These are phyloP conservation scores for Phialophora verrucosa DNA, from an alignment of 2,329 filamentous ascomycete species.

Conservation along the genomic window DNA sequence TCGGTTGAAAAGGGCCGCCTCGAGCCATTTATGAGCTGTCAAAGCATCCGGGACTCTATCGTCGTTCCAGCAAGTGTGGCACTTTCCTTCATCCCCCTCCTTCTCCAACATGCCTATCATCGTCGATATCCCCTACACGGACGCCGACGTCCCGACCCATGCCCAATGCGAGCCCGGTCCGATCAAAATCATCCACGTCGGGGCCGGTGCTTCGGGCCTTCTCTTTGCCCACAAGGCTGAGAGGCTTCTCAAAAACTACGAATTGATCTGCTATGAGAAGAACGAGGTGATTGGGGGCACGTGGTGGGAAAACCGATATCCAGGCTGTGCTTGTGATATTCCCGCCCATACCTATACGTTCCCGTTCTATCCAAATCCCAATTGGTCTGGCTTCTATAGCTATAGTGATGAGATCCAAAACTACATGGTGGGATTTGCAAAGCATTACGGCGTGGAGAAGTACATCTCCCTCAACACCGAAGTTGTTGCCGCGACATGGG, in stretches of 20 bases:
- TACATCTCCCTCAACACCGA: not conserved
- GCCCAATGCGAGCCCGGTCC: no score
- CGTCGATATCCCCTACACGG: no score
- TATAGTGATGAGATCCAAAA: constrained; percentile 37
- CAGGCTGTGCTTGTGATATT: constrained; percentile 18
- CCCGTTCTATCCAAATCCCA: constrained; percentile 32
- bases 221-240: not conserved
- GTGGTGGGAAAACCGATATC: constrained; percentile 43
- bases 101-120: no score
- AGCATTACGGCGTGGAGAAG: constrained; percentile 25
- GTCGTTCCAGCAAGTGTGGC: no score
- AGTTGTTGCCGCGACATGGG: not conserved
- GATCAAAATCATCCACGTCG: no score
- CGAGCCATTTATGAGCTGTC: no score
- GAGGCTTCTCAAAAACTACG: not conserved
- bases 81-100: no score
- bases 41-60: no score
- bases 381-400: constrained; percentile 39
- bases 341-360: constrained; percentile 2
- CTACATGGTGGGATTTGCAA: constrained; percentile 38
- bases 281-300: constrained; percentile 38
- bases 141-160: no score
- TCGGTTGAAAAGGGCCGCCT: no score
- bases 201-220: no score
- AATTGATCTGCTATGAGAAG: constrained; percentile 6